Percentiles rank a stretch among this genome's conserved stretches.
phyloP scores from a whole-genome alignment of 2,329 filamentous ascomycete genomes.

The Alternaria solani region DNA sequence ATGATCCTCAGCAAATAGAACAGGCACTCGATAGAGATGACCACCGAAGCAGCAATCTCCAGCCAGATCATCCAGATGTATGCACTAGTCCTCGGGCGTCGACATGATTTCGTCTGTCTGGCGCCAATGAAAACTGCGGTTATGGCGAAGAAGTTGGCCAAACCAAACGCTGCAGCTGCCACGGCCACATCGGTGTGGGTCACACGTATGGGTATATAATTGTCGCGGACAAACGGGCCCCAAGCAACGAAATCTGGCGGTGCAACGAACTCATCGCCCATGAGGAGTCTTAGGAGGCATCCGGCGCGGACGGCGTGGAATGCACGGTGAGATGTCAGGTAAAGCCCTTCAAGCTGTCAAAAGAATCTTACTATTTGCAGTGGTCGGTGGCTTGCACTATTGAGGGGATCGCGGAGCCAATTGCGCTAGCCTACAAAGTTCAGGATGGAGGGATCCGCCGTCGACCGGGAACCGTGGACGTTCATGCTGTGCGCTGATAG shows the following conservation, averaged over 20 bases:
- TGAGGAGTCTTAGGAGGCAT: conserved; percentile 8
- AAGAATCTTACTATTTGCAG: neutral
- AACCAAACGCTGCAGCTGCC: conserved; percentile 28
- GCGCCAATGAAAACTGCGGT: conserved; percentile 43
- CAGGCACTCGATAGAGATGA: conserved; percentile 51
- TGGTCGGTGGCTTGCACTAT: conserved; percentile 5
- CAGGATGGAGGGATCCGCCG: neutral
- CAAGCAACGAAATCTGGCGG: conserved; percentile 31
- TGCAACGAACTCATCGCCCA: conserved; percentile 23
- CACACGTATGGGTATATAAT: conserved; percentile 28
- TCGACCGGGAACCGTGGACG: neutral
- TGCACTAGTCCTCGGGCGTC: conserved; percentile 37
- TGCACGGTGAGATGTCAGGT: conserved; percentile 3
- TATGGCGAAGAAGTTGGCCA: conserved; percentile 31
- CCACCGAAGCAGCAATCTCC: conserved; percentile 54
- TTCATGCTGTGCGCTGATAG: neutral
- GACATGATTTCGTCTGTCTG: conserved; percentile 33
- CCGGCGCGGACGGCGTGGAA: neutral
- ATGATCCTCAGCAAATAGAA: conserved; percentile 42
- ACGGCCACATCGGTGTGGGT: conserved; percentile 29
- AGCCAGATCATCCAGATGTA: conserved; percentile 60
- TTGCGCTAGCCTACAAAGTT: conserved; percentile 10
- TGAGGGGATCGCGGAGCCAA: conserved; percentile 6
- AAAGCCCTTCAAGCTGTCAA: neutral
- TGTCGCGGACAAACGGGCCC: conserved; percentile 37